phyloP scores from a whole-genome alignment of 768 basidiomycete genomes.

The Kwoniella pini region DNA sequence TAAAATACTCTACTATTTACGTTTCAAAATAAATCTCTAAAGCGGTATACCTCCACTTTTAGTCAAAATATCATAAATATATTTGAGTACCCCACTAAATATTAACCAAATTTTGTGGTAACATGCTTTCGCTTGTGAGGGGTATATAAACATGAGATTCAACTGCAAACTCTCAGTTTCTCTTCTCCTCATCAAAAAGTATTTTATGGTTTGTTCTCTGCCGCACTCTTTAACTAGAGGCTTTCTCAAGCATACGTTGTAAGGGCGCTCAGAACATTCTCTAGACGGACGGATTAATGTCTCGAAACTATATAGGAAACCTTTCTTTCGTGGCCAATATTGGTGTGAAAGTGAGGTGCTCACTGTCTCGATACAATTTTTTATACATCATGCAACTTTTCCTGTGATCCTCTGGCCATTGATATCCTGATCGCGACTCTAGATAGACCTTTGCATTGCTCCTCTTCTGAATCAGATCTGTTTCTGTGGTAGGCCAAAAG shows the following conservation, averaged over 20 bases:
- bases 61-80: not conserved
- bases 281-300: conserved; percentile 53
- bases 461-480: not conserved
- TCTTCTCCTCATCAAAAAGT: conserved; percentile 22
- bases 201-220: conserved; percentile 30
- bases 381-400: not conserved
- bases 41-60: conserved; percentile 1
- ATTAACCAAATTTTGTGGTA: not conserved
- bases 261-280: conserved; percentile 28
- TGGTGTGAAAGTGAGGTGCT: conserved; percentile 26
- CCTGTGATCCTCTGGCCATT: no score
- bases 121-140: not conserved
- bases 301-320: conserved; percentile 50
- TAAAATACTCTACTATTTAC: not conserved
- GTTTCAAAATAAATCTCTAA: not conserved
- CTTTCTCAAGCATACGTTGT: conserved; percentile 1
- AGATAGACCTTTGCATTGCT: not conserved
- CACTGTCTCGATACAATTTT: conserved; percentile 33
- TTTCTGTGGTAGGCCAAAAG: no score
- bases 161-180: conserved; percentile 5
- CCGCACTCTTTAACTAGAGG: conserved; percentile 13
- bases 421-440: no score
- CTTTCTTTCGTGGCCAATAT: conserved; percentile 12
- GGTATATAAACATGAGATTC: not conserved
- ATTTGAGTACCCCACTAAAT: not conserved